Evolutionary conservation across 2,329 filamentous ascomycete species (phyloP), one percentile per base, ranked within the genome.

Genomic region (Xylaria arbuscula): DNA sequence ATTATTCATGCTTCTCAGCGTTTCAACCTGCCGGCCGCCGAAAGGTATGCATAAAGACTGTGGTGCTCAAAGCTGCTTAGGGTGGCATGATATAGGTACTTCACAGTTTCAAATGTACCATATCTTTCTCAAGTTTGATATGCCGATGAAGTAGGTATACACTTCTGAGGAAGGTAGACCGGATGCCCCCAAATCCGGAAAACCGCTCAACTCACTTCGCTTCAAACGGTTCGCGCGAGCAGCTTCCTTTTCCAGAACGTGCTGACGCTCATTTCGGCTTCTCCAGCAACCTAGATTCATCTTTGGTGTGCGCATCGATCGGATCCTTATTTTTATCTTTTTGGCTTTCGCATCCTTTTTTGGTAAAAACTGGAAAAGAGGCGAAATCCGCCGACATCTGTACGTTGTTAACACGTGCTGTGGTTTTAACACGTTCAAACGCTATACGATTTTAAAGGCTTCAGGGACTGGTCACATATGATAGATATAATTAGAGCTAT

Each of bases 241-340:
- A 62, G 19, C 62, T 65, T 62, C 66, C 62, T 48, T 36, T 68
- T 68, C 47, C 6, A 65, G 66, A 61, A 47, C 8, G 22, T 24
- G 51, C 45, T 40, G 53, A 58, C 56, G 40, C 62, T 59, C 19
- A 38, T 58, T 34, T 45, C 19, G 51, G 61, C 45, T 47, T 32
- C 19, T 53, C 22, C 8, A 22, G 15, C 40, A 47, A 47, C 17
- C 50, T 19, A 55, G 48, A 13, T 22, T 36, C 38, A 62, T 58
- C 17, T 36, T 66, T 34, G 51, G 19, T 17, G 50, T 65, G 56
- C 42, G 19, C 28, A 48, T 38, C 13, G 32, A 32, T 56, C 24
- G 22, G 28, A 59, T 6, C 3, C 34, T 22, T 1, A 1, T 22
- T 42, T n/a, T 24, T 17, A 28, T 28, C 28, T 28, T 28, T 28